A percentile compares a stretch with the other conserved stretches of the same genome.
phyloP scores from a whole-genome alignment of 305 asterid species.

The Monarda citriodora region DNA sequence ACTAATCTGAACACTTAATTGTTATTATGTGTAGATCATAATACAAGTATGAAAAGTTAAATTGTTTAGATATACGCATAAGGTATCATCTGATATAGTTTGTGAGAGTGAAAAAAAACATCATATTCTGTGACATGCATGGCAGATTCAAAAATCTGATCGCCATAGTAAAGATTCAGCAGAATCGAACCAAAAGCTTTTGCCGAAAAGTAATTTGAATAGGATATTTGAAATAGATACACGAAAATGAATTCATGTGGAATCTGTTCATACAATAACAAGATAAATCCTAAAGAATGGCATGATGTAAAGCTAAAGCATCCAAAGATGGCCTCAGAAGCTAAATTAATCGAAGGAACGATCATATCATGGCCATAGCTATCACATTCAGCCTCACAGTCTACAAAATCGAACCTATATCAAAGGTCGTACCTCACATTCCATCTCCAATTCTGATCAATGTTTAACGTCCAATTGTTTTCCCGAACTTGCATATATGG shows the following conservation, averaged over 20 bases:
- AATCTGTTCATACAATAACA: constrained; percentile 7
- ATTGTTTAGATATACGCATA: too few species aligned
- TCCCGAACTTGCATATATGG: constrained; percentile 85
- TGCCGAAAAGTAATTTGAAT: background rate
- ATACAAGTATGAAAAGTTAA: too few species aligned
- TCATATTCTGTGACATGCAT: too few species aligned
- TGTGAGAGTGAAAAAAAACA: too few species aligned
- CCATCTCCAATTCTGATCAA: constrained; percentile 68
- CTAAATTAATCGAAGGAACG: constrained; percentile 9
- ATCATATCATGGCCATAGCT: constrained; percentile 9
- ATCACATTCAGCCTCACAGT: constrained; percentile 6
- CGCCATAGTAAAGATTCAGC: too few species aligned
- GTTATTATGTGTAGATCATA: too few species aligned
- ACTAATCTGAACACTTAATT: too few species aligned
- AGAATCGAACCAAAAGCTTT: background rate
- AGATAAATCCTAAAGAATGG: constrained; percentile 3
- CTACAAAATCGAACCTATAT: constrained; percentile 18
- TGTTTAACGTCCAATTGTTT: constrained; percentile 86
- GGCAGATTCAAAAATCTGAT: too few species aligned
- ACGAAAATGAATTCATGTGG: constrained; percentile 13
- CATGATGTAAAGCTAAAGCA: constrained; percentile 8
- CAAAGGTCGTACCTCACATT: constrained; percentile 70
- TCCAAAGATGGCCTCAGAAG: constrained; percentile 10
- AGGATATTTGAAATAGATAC: background rate
- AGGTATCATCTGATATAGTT: too few species aligned